Percentiles rank a stretch among this genome's conserved stretches.
These are phyloP conservation scores for Gardenia jasminoides DNA, from an alignment of 257 asterid genomes.

Conservation along the genomic window DNA sequence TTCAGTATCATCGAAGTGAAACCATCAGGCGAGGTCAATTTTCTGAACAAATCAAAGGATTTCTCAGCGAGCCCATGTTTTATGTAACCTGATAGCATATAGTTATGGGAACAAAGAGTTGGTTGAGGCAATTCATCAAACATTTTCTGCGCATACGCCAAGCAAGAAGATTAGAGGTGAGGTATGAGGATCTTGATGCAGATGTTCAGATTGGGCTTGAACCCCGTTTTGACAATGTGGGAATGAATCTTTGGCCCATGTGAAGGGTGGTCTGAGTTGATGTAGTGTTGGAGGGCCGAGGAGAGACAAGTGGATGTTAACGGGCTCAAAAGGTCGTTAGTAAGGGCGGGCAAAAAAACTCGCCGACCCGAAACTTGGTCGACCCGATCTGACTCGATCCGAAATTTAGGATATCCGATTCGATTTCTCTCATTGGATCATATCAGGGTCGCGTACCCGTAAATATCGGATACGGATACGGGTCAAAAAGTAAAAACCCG, in stretches of 20 bases:
- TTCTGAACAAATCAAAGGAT: slow-evolving; percentile 54
- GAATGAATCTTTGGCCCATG: slow-evolving; percentile 82
- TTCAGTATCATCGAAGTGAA: slow-evolving; percentile 87
- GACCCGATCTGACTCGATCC: too few species aligned
- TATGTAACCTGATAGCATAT: slow-evolving; percentile 70
- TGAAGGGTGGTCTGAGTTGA: slow-evolving; percentile 65
- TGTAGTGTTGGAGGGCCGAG: slow-evolving; percentile 48
- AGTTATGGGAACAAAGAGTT: slow-evolving; percentile 73
- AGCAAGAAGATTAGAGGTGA: slow-evolving; percentile 43
- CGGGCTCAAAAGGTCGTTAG: too few species aligned
- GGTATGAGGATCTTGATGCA: slow-evolving; percentile 71
- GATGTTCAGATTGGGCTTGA: slow-evolving; percentile 53
- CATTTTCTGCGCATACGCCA: slow-evolving; percentile 54
- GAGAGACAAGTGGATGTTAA: too few species aligned
- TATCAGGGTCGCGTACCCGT: too few species aligned
- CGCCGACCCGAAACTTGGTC: too few species aligned
- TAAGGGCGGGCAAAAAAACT: too few species aligned
- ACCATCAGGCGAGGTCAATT: slow-evolving; percentile 55
- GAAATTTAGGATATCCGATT: too few species aligned
- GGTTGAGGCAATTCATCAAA: slow-evolving; percentile 74
- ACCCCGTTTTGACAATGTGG: slow-evolving; percentile 65
- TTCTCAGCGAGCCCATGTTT: slow-evolving; percentile 45
- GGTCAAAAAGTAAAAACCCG: too few species aligned
- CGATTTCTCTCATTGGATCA: too few species aligned
- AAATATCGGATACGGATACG: too few species aligned